phyloP scores from a whole-genome alignment of 345 rosid genomes.

The Heritiera fomes region DNA sequence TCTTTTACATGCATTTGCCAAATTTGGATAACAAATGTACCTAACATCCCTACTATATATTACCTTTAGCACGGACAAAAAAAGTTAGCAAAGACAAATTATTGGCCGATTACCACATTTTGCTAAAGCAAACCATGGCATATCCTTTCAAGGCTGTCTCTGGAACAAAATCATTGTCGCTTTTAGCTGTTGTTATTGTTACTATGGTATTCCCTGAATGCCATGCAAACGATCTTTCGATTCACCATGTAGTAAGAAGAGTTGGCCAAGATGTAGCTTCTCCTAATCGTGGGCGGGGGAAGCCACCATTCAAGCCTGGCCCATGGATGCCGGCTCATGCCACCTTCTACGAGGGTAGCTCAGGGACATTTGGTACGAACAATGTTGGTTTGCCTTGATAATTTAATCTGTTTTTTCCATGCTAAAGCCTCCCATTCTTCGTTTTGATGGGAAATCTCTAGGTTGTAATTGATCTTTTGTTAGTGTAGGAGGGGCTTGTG shows the following conservation, averaged over 20 bases:
- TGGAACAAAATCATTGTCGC: not conserved
- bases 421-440: not conserved
- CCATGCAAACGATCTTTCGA: not conserved
- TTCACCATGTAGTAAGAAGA: not conserved
- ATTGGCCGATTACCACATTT: not conserved
- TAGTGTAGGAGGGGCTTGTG: conserved; percentile 59
- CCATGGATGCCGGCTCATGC: conserved; percentile 50
- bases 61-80: not conserved
- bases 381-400: too few species aligned
- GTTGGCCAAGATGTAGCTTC: too few species aligned
- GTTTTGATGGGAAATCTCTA: not conserved
- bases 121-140: not conserved
- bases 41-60: not conserved
- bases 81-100: not conserved
- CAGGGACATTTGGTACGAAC: conserved; percentile 43
- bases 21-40: not conserved
- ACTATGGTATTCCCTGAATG: not conserved
- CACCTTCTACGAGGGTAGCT: conserved; percentile 54
- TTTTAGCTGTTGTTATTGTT: not conserved
- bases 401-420: too few species aligned
- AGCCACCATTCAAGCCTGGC: not conserved
- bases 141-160: not conserved
- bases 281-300: too few species aligned
- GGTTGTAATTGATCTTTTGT: too few species aligned
- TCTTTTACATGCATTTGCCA: not conserved